These are phyloP conservation scores for Pulveroboletus sp. DNA, from an alignment of 768 basidiomycete species.

Conservation along the genomic window DNA sequence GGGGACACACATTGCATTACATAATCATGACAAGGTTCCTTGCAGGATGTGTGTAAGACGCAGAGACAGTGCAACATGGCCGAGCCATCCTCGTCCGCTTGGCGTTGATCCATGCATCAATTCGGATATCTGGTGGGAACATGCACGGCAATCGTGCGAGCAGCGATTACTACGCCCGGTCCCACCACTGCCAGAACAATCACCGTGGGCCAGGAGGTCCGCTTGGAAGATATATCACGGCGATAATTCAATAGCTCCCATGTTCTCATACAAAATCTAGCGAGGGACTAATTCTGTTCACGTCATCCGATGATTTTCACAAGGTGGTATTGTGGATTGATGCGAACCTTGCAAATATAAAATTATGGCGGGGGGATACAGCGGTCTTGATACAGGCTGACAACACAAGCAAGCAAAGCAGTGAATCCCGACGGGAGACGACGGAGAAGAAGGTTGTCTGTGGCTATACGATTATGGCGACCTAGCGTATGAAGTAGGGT, in stretches of 20 bases:
- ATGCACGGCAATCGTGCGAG: background rate
- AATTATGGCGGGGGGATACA: conserved; percentile 18
- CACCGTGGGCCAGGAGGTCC: background rate
- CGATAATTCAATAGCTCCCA: conserved; percentile 9
- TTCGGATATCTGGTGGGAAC: conserved; percentile 4
- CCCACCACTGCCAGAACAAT: conserved; percentile 1
- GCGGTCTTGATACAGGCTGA: conserved; percentile 21
- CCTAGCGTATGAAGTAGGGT: conserved; percentile 15
- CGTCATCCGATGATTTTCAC: conserved; percentile 19
- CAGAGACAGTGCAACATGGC: background rate
- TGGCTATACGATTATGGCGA: conserved; percentile 10
- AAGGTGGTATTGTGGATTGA: conserved; percentile 13
- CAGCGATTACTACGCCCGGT: background rate
- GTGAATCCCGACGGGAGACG: conserved; percentile 7
- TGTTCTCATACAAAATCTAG: conserved; percentile 1
- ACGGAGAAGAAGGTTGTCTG: conserved; percentile 13
- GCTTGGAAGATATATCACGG: conserved; percentile 3
- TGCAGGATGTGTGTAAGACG: background rate
- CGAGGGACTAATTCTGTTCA: conserved; percentile 10
- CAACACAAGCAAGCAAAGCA: conserved; percentile 16
- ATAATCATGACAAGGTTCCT: background rate
- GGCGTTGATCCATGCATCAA: background rate
- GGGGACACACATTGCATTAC: conserved; percentile 12
- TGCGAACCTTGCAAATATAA: conserved; percentile 16
- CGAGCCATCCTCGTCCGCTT: background rate